Evolutionary conservation across 805 yeast species (phyloP), one percentile per base, ranked within the genome.

Genomic region (Myxozyma neotropica): DNA sequence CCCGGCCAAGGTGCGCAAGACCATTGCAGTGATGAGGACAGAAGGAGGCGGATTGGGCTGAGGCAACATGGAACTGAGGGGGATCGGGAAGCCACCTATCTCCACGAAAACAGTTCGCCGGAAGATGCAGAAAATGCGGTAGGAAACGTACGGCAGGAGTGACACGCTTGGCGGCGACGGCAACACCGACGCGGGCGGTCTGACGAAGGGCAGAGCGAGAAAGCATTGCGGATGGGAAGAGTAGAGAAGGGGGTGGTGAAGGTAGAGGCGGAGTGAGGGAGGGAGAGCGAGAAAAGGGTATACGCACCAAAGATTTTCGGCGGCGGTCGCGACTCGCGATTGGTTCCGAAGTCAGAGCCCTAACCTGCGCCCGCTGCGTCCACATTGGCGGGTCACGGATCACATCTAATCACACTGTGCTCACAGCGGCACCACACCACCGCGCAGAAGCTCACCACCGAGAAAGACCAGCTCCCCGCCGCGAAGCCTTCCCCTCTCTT

Each of bases 201-300:
- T 72, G 75, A 59, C 76, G 75, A 64, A 74, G 70, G 67, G 74
- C 78, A 65, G 77, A 69, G 67, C 77, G 72, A 68, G 75, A 73
- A 76, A 62, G 61, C 63, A 62, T 62, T 58, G 62, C 38, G 56
- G 45, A 36, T 19, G 51, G 58, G 46, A n/a, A 49, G 33, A 48
- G 33, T 53, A 33, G 58, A 29, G 47, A 42, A 15, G 50, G 51
- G 17, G 50, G 64, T 45, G 51, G 51, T 44, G 42, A 21, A 33
- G 45, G 39, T 24, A 50, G 48, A 48, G 61, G 45, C 17, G 31
- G 19, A 55, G 48, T 26, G 40, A 27, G 58, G 58, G 59, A 56
- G 50, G 49, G 40, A 46, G 57, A 42, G 40, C 40, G 39, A 48
- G 50, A 44, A 49, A 54, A 46, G 57, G 26, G 35, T 40, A 48